These are phyloP conservation scores for Hypoxylon rubiginosum DNA, from an alignment of 2,329 filamentous ascomycete genomes.

Conservation along the genomic window DNA sequence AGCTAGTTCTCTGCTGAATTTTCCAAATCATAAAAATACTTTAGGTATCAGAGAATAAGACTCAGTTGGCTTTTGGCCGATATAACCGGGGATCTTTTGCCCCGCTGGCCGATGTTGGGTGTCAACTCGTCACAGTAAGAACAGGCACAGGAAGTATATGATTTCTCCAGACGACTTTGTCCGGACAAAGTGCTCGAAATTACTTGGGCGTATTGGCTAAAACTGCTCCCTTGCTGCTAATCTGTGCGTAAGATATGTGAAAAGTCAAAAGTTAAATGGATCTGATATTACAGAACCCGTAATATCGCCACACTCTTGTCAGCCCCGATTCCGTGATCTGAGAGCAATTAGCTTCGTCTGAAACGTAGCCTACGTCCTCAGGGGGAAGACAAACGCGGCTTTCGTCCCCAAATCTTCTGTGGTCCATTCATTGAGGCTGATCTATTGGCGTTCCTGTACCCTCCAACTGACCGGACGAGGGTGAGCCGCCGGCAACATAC, in stretches of 20 bases:
- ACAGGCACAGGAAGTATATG: background rate
- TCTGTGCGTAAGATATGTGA: conserved; percentile 3
- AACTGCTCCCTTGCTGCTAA: background rate
- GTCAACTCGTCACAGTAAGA: background rate
- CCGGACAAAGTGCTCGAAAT: background rate
- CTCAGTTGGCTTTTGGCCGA: background rate
- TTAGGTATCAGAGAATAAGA: background rate
- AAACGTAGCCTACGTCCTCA: conserved; percentile 19
- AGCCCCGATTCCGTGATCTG: conserved; percentile 2
- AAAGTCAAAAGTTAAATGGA: conserved; percentile 16
- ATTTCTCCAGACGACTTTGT: background rate
- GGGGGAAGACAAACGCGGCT: background rate
- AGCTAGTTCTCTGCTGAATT: background rate
- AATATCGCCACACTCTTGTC: background rate
- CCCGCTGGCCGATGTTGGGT: background rate
- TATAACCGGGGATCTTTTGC: background rate
- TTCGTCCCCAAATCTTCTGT: background rate
- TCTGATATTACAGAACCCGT: background rate
- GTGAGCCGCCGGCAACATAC: background rate
- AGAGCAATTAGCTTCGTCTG: conserved; percentile 18
- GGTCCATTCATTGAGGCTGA: background rate
- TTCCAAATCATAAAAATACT: background rate
- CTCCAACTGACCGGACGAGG: background rate
- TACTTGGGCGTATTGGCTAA: background rate
- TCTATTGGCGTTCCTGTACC: conserved; percentile 6